Conservation (phyloP, 2,329 filamentous ascomycete genomes). For the Hypoxylon sp. region DNA sequence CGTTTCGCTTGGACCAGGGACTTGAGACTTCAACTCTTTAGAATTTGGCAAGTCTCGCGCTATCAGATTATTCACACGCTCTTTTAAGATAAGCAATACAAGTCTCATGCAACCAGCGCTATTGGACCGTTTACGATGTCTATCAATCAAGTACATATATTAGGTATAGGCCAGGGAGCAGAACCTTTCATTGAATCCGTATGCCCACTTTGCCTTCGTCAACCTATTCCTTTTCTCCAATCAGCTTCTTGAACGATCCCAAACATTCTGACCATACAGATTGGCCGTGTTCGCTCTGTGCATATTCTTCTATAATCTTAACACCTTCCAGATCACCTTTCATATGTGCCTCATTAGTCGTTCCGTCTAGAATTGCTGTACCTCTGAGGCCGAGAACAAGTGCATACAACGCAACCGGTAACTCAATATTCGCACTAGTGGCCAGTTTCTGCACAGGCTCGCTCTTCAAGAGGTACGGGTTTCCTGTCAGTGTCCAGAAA, state of each 20-base stretch:
- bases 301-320: constrained; percentile 56
- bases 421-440: constrained; percentile 55
- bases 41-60: not conserved
- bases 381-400: constrained; percentile 64
- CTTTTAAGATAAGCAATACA: not conserved
- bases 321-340: constrained; percentile 63
- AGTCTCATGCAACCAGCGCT: not conserved
- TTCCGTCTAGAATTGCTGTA: constrained; percentile 64
- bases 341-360: constrained; percentile 64
- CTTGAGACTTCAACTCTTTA: not conserved
- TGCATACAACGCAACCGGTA: constrained; percentile 63
- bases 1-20: not conserved
- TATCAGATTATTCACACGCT: not conserved
- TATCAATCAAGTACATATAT: not conserved
- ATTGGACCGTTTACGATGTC: not conserved
- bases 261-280: constrained; percentile 65
- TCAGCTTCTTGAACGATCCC: constrained; percentile 61
- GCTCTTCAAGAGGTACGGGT: constrained; percentile 58
- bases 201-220: not conserved
- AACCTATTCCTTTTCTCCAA: constrained; percentile 44
- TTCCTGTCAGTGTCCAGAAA: constrained; percentile 70
- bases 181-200: not conserved
- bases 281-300: constrained; percentile 55
- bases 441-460: constrained; percentile 68
- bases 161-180: too few species aligned